Conservation (phyloP, 208 protist genomes). For the Leptomonas pyrrhocoris region DNA sequence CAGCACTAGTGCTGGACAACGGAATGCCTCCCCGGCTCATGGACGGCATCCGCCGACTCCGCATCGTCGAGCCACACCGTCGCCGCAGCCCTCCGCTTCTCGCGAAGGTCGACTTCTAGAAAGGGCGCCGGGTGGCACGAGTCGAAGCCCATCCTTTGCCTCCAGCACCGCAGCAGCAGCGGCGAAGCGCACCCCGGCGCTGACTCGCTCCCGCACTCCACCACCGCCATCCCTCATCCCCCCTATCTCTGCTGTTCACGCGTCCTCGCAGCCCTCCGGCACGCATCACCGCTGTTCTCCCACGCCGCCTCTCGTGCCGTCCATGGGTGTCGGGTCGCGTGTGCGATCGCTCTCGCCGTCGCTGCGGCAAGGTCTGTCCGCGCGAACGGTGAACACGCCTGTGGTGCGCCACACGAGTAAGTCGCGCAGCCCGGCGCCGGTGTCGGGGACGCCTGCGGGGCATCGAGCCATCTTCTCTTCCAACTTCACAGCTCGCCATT, state of each 20-base stretch:
- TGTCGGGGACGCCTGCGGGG: background rate
- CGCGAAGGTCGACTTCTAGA: no score
- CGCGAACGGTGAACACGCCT: background rate
- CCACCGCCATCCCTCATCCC: background rate
- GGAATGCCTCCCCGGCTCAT: background rate
- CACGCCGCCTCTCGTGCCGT: slow-evolving; percentile 2
- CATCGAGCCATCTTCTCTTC: background rate
- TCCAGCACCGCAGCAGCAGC: background rate
- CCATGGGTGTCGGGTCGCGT: background rate
- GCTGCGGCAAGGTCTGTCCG: background rate
- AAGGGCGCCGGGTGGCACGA: background rate
- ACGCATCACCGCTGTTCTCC: background rate
- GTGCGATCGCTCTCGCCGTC: slow-evolving; percentile 6
- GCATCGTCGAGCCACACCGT: no score
- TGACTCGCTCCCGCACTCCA: background rate
- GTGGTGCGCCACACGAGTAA: background rate
- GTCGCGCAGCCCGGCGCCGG: slow-evolving; percentile 4
- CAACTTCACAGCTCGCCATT: background rate
- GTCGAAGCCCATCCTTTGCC: slow-evolving; percentile 6
- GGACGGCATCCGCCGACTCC: background rate
- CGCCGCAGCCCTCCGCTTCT: background rate
- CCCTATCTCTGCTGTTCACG: no score
- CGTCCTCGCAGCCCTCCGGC: background rate
- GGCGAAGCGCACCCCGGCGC: background rate
- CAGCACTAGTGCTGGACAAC: background rate